Base-by-base conservation (phyloP, 2,329 filamentous ascomycete species). In the Cadophora luteo-olivacea region DNA sequence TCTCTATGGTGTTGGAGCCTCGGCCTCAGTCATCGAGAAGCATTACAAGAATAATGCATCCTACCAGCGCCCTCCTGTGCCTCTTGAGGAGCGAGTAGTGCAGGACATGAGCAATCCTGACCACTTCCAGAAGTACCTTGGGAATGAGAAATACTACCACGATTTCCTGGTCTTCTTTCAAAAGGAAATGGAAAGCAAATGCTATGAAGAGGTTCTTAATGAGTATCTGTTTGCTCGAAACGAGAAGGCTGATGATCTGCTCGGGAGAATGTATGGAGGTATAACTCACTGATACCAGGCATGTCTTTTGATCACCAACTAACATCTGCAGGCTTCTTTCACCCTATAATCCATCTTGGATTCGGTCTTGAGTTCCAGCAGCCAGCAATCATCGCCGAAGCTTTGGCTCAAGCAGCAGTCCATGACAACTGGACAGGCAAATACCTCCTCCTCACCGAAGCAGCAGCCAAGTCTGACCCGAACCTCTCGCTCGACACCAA, bases 301-400 rank as follows among this genome's bases (percentile, higher is more conserved):
- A 19, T 9, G 11, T 9, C 36, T 11, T 41, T n/a, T 52, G 16
- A 32, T 51, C 19, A 9, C 24, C 9, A 41, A 58, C 48, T 51
- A 24, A 25, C 45, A 69, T 73, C 67, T 70, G 48, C 72, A 86
- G 89, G 91, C 0, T 85, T 95, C 70, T 74, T 94, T 1, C 93
- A 97, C 76, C 93, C 93, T 1, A 81, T 96, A 19, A 94, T 97
- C 70, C 93, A 97, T 77, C 85, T 97, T 24, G 92, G 93, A 61
- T 97, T 93, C 76, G 94, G 92, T 4, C 77, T 97, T 45, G 93
- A 97, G 77, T 97, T 93, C 82, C 78, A 85, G 11, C 93, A 97
- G 76, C 92, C 92, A 1, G 91, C 91, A 48, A 89, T 97, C 68
- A 84, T 97, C 33, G 92, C 93, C 6, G 88, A 95, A 80, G 93